These are phyloP conservation scores for Lignosus rhinocerotis DNA, from an alignment of 1,284 basidiomycete species.

Conservation along the genomic window DNA sequence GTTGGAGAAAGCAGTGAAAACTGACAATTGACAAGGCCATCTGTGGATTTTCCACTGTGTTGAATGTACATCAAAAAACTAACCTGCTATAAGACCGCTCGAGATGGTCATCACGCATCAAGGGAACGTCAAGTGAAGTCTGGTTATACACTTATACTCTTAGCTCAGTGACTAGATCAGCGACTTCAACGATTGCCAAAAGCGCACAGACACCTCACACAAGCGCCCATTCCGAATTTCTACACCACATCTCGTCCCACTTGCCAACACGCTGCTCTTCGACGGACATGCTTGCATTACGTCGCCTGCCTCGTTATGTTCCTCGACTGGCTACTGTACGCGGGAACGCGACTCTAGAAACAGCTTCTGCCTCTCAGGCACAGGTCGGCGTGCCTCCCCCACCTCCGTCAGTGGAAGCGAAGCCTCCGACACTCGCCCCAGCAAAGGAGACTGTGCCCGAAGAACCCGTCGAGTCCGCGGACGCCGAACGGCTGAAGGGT, in stretches of 20 bases:
- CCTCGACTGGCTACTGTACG: constrained; percentile 26
- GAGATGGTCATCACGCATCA: no score
- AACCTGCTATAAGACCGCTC: no score
- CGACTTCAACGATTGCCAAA: no score
- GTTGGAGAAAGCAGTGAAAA: no score
- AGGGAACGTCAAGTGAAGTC: no score
- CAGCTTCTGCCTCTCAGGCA: constrained; percentile 15
- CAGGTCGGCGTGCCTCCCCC: constrained; percentile 19
- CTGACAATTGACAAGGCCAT: no score
- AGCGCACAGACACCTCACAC: neutral
- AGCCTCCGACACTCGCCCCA: constrained; percentile 6
- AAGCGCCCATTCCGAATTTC: constrained; percentile 20
- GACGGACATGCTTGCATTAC: constrained; percentile 30
- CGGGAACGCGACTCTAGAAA: constrained; percentile 33
- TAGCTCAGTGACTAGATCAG: no score
- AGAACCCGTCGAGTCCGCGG: neutral
- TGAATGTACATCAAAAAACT: no score
- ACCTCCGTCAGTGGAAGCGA: constrained; percentile 19
- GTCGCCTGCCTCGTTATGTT: constrained; percentile 27
- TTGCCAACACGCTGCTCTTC: constrained; percentile 2
- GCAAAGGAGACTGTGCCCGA: constrained; percentile 8
- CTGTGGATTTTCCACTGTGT: no score
- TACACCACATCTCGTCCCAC: constrained; percentile 3
- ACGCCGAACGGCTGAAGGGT: constrained; percentile 7
- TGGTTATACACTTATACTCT: no score